Percentiles rank a stretch among this genome's conserved stretches.
Evolutionary conservation across 768 basidiomycete species (phyloP).

Genomic region (Phylloporus sp.): DNA sequence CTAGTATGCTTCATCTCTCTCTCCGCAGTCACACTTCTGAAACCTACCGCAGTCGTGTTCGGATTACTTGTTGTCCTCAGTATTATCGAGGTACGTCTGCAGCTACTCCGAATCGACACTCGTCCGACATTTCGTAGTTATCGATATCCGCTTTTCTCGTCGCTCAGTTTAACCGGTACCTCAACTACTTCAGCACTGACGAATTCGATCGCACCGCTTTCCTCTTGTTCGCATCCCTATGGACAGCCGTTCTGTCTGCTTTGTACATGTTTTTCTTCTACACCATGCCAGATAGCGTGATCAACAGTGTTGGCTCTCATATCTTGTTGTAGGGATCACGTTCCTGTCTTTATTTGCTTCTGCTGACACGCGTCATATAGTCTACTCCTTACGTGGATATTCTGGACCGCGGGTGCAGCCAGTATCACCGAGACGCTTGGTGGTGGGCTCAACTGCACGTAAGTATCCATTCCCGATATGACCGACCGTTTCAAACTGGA

Average conservation of each 20-base stretch:
- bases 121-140: slow-evolving; percentile 37
- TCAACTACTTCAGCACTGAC: slow-evolving; percentile 44
- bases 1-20: slow-evolving; percentile 37
- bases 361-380: slow-evolving; percentile 35
- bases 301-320: slow-evolving; percentile 63
- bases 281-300: slow-evolving; percentile 39
- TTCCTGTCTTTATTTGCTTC: background rate
- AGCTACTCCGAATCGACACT: background rate
- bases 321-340: slow-evolving; percentile 48
- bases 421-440: slow-evolving; percentile 61
- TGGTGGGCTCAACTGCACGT: slow-evolving; percentile 69
- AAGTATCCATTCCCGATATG: slow-evolving; percentile 16
- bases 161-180: slow-evolving; percentile 50
- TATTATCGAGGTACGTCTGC: slow-evolving; percentile 53
- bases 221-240: slow-evolving; percentile 64
- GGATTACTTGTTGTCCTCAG: slow-evolving; percentile 52
- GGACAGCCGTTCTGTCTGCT: slow-evolving; percentile 57
- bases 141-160: slow-evolving; percentile 70
- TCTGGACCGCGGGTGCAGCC: slow-evolving; percentile 73
- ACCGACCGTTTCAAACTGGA: background rate
- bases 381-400: slow-evolving; percentile 65
- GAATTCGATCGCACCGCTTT: slow-evolving; percentile 63
- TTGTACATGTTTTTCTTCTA: slow-evolving; percentile 54
- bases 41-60: slow-evolving; percentile 43
- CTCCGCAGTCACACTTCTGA: background rate